Percentiles rank a stretch among this genome's conserved stretches.
Evolutionary conservation across 352 stramenopile genomes (phyloP).

Genomic region (Nothophytophthora sp.): DNA sequence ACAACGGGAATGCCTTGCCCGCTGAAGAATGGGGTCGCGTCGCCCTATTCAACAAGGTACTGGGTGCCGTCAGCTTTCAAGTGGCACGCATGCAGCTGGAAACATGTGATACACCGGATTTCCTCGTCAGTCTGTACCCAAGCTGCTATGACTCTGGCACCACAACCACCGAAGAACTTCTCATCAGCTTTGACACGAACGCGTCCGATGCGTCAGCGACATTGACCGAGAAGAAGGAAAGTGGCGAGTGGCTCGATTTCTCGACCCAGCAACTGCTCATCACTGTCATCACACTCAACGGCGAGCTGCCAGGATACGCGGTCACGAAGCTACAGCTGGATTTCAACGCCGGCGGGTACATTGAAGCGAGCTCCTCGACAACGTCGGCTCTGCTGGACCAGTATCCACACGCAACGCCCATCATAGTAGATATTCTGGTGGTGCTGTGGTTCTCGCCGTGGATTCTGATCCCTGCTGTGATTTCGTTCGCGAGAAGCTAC

Average conservation of each 20-base stretch:
- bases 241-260: slow-evolving; percentile 30
- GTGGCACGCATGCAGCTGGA: slow-evolving; percentile 11
- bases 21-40: slow-evolving; percentile 28
- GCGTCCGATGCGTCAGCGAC: slow-evolving; percentile 10
- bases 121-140: slow-evolving; percentile 33
- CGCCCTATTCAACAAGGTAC: slow-evolving; percentile 39
- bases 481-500: slow-evolving; percentile 10
- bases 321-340: slow-evolving; percentile 35
- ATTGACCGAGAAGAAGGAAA: slow-evolving; percentile 26
- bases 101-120: slow-evolving; percentile 23
- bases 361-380: slow-evolving; percentile 26
- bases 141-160: slow-evolving; percentile 32
- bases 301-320: slow-evolving; percentile 35
- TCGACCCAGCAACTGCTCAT: slow-evolving; percentile 35
- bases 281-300: slow-evolving; percentile 51
- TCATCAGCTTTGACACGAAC: slow-evolving; percentile 38
- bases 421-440: slow-evolving; percentile 18
- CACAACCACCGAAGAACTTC: slow-evolving; percentile 13
- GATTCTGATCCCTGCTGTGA: slow-evolving; percentile 15
- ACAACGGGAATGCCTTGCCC: slow-evolving; percentile 34
- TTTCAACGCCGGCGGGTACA: slow-evolving; percentile 39
- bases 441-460: slow-evolving; percentile 29
- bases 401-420: slow-evolving; percentile 12
- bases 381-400: slow-evolving; percentile 23
- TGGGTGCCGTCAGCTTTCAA: slow-evolving; percentile 37